A percentile compares a stretch with the other conserved stretches of the same genome.
phyloP scores from a whole-genome alignment of 768 basidiomycete species.

The Phlebiopsis flavidoalba region DNA sequence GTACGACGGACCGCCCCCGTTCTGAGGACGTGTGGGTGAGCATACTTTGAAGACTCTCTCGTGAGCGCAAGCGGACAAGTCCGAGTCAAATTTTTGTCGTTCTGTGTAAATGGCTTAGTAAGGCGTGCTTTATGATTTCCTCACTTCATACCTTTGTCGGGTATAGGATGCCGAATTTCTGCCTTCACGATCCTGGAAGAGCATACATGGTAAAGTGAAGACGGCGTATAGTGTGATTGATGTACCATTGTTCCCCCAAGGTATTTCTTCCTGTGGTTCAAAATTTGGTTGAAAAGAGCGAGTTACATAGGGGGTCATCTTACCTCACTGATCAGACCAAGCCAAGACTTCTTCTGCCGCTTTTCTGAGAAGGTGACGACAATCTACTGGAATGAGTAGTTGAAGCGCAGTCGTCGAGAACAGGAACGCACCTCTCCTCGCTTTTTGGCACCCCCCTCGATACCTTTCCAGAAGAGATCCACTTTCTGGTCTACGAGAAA shows the following conservation, averaged over 20 bases:
- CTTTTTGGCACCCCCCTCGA: constrained; percentile 59
- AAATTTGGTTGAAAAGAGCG: background rate
- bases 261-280: constrained; percentile 61
- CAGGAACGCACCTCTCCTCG: constrained; percentile 54
- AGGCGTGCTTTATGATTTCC: background rate
- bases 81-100: constrained; percentile 47
- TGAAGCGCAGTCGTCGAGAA: background rate
- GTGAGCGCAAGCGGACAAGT: constrained; percentile 58
- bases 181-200: constrained; percentile 67
- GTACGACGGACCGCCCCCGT: constrained; percentile 66
- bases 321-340: constrained; percentile 29
- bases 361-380: constrained; percentile 74
- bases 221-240: background rate
- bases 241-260: constrained; percentile 88
- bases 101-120: constrained; percentile 36
- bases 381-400: constrained; percentile 39
- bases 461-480: constrained; percentile 70
- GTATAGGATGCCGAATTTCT: constrained; percentile 68
- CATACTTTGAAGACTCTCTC: constrained; percentile 64
- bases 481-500: constrained; percentile 71
- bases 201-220: background rate
- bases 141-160: constrained; percentile 46
- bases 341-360: constrained; percentile 75
- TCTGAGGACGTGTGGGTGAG: constrained; percentile 77
- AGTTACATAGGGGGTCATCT: background rate